Base-by-base conservation (phyloP, 192 early-diverging fungal species). In the Diversispora epigaea region DNA sequence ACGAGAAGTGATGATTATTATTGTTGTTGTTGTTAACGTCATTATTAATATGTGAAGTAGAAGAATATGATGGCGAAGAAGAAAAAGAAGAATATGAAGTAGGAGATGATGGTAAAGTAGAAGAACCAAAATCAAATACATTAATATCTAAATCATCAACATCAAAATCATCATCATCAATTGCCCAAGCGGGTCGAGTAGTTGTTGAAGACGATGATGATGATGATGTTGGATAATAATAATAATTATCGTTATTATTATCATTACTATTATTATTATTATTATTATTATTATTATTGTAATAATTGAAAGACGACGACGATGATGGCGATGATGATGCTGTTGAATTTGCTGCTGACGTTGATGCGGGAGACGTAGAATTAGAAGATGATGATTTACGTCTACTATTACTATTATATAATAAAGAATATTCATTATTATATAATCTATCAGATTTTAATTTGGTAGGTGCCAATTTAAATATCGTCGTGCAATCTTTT, bases 401-500 rank as follows among this genome's bases (percentile, higher is more conserved):
- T n/a, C n/a, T 44, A 22, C 17, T 73, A 15, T 7, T 19, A 21
- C 19, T 57, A 9, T 21, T n/a, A 57, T 71, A 41, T 25, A 43
- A 43, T 54, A 54, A 54, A 2, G 71, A 73, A 73, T 61, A 61
- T 45, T n/a, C 57, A 63, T 73, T 60, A 22, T 57, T n/a, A 61
- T 32, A 10, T 50, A 21, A 19, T n/a, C 49, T 11, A 55, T 76
- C 74, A 4, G 21, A 12, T 66, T 76, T 68, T 32, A 67, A 54
- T 52, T 47, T 55, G 22, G 54, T 76, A 7, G 74, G 65, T 22
- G 49, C 74, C 4, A 68, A 17, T 67, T 76, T 56, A 50, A 63
- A 54, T 58, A 71, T 75, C 22, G 7, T 78, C 39, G 52, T 56
- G 54, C 22, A 71, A 15, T 61, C 67, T 25, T 12, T 78, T 46